Percentiles rank a stretch among this genome's conserved stretches.
These are phyloP conservation scores for Sideroxylon spinosum DNA, from an alignment of 179 eudicot species.

Conservation along the genomic window DNA sequence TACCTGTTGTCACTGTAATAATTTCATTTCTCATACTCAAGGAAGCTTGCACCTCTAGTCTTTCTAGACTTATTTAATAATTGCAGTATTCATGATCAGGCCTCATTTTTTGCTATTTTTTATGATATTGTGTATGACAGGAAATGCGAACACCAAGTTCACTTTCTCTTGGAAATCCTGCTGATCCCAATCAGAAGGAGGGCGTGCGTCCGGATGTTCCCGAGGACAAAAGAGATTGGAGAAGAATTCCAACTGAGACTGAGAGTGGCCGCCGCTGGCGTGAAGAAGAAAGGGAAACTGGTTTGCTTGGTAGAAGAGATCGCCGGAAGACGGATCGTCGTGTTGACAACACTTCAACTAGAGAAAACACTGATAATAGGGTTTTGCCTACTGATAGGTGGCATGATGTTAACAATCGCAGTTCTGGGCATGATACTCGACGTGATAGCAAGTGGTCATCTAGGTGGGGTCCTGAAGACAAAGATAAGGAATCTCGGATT, in stretches of 20 bases:
- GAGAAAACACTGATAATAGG: conserved; percentile 60
- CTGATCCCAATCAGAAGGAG: conserved; percentile 70
- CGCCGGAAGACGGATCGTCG: conserved; percentile 73
- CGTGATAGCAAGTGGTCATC: conserved; percentile 98
- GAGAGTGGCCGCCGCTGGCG: conserved; percentile 91
- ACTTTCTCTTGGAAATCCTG: conserved; percentile 68
- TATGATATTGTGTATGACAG: conserved; percentile 23
- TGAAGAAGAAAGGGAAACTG: conserved; percentile 98
- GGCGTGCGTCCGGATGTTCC: conserved; percentile 41
- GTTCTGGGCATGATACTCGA: conserved; percentile 52
- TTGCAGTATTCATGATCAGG: no score
- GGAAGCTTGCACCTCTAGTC: neutral
- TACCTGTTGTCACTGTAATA: neutral
- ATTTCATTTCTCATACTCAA: neutral
- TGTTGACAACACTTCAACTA: conserved; percentile 52
- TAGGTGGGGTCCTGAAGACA: conserved; percentile 97
- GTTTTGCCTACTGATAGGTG: conserved; percentile 67
- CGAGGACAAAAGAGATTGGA: conserved; percentile 82
- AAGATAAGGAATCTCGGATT: conserved; percentile 65
- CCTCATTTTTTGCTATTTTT: neutral
- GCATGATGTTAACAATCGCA: conserved; percentile 64
- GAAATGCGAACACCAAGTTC: conserved; percentile 74
- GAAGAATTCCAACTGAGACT: conserved; percentile 57
- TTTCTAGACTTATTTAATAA: neutral
- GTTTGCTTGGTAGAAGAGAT: conserved; percentile 88